phyloP scores from a whole-genome alignment of 1,284 basidiomycete species.

The Sanghuangporus sanghuang region DNA sequence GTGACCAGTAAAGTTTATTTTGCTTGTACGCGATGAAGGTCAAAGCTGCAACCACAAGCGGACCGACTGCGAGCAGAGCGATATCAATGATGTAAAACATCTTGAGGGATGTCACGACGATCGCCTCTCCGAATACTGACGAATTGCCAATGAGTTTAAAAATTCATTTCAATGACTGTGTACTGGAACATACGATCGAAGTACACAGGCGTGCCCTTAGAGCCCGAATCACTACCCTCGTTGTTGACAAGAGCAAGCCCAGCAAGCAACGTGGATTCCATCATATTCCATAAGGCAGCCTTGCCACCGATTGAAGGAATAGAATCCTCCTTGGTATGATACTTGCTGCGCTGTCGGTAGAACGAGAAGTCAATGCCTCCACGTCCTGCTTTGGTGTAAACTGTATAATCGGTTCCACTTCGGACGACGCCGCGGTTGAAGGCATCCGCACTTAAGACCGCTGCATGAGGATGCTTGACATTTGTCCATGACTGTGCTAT shows the following conservation, averaged over 20 bases:
- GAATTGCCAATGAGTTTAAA: background rate
- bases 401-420: conserved; percentile 63
- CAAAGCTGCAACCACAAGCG: conserved; percentile 46
- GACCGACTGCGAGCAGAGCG: conserved; percentile 54
- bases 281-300: conserved; percentile 69
- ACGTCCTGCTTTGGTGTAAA: conserved; percentile 51
- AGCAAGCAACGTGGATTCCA: conserved; percentile 55
- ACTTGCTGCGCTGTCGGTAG: conserved; percentile 61
- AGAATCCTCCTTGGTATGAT: conserved; percentile 66
- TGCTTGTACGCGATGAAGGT: conserved; percentile 27
- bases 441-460: conserved; percentile 58
- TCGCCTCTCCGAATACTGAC: conserved; percentile 53
- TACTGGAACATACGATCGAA: conserved; percentile 56
- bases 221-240: conserved; percentile 27
- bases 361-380: conserved; percentile 70
- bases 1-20: conserved; percentile 18
- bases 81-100: conserved; percentile 53
- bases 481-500: conserved; percentile 45
- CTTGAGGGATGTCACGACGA: conserved; percentile 51
- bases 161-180: background rate
- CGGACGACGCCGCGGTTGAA: conserved; percentile 57
- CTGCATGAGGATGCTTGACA: conserved; percentile 62
- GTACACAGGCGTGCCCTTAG: conserved; percentile 47
- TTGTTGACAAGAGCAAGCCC: conserved; percentile 49
- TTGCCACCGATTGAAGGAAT: conserved; percentile 42